Evolutionary conservation across 352 stramenopile species (phyloP), one percentile per base, ranked within the genome.

Genomic region (Phytophthora hibernalis): DNA sequence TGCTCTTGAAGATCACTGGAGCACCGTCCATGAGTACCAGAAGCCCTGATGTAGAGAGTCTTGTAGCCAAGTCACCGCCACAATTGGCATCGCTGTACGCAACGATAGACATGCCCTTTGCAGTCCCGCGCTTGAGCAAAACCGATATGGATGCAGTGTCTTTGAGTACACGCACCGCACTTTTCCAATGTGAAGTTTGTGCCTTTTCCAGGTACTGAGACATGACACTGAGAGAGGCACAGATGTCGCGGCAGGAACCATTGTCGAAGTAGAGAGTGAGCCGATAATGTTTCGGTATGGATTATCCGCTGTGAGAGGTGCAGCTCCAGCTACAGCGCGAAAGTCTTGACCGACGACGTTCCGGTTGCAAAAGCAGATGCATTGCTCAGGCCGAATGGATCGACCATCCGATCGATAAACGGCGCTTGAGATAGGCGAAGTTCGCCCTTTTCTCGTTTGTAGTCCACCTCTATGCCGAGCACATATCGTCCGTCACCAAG

Each of bases 1-100:
- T 74, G 50, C 31, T 68, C 38, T 65, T 68, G 60, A 65, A 74
- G 5, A 77, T 58, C 0, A 68, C 60, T 0, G 59, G 63, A 15
- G 10, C 38, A 28, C 47, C 48, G 11, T 45, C 45, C 4, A 71
- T 12, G 0, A 60, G 20, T 11, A 77, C 26, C 0, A 74, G 22
- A 1, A 74, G 47, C 2, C 69, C 56, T n/a, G 65, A 70, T n/a
- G 66, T 74, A 1, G 64, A 70, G 13, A 45, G 42, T 1, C 58
- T 51, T 11, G 63, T 66, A 1, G 18, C 26, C 1, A 35, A 16
- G 26, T 74, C 64, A 6, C 57, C 54, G 26, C 59, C 69, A 54
- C 64, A 77, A 30, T 72, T 65, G 1, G 64, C 69, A 24, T 73
- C 63, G 18, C 54, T 28, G 24, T 63, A 76, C 15, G 44, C 47